A percentile compares a stretch with the other conserved stretches of the same genome.
These are phyloP conservation scores for Pogostemon cablin DNA, from an alignment of 257 asterid genomes.

Conservation along the genomic window DNA sequence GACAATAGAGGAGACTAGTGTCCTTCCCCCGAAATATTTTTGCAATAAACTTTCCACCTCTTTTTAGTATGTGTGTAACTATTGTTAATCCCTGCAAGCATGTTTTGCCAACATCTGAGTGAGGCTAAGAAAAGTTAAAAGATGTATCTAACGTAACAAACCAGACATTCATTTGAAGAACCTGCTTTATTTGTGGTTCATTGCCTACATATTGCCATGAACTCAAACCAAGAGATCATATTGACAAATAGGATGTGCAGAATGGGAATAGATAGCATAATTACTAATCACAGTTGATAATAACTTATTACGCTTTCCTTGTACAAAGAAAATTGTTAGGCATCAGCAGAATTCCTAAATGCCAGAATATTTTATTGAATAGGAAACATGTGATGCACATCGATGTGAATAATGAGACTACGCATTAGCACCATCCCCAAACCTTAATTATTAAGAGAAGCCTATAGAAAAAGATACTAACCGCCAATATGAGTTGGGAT, in stretches of 20 bases:
- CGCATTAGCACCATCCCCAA: neutral
- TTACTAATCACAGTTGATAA: neutral
- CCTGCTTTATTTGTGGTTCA: neutral
- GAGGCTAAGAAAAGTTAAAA: conserved; percentile 2
- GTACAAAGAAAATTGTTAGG: neutral
- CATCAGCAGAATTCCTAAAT: conserved; percentile 3
- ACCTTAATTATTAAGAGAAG: neutral
- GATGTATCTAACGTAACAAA: neutral
- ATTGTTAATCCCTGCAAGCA: conserved; percentile 87
- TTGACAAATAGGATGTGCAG: neutral
- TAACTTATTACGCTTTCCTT: neutral
- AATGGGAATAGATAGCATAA: no score
- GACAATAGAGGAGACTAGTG: conserved; percentile 93
- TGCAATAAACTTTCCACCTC: conserved; percentile 91
- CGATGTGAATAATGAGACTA: neutral
- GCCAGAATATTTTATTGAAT: neutral
- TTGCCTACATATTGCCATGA: neutral
- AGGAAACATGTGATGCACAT: neutral
- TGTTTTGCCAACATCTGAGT: conserved; percentile 34
- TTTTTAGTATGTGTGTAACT: conserved; percentile 90
- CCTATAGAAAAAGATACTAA: conserved; percentile 42
- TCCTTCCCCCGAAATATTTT: conserved; percentile 98
- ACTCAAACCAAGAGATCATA: neutral
- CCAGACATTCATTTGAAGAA: neutral
- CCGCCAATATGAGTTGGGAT: conserved; percentile 96